phyloP scores from a whole-genome alignment of 1,139 yeast genomes.

The Tardiomyces depauwii region DNA sequence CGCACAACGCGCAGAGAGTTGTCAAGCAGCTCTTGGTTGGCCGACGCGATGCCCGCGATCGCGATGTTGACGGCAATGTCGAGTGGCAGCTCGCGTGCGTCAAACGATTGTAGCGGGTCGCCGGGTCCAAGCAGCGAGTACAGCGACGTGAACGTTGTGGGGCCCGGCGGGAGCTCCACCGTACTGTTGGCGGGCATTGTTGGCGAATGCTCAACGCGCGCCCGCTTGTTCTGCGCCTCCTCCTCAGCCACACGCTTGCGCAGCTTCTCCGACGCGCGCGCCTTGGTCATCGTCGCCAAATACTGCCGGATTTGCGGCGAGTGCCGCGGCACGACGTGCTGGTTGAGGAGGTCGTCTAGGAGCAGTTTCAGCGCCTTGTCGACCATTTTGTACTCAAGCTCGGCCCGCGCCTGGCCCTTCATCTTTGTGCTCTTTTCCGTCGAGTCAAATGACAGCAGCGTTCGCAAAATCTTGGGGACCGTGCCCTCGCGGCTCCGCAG shows the following conservation, averaged over 20 bases:
- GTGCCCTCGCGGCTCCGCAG: slow-evolving; percentile 24
- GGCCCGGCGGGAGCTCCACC: slow-evolving; percentile 20
- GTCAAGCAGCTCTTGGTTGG: slow-evolving; percentile 43
- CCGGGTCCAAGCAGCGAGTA: slow-evolving; percentile 54
- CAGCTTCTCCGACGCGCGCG: slow-evolving; percentile 20
- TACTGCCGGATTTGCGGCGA: slow-evolving; percentile 21
- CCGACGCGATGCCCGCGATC: slow-evolving; percentile 46
- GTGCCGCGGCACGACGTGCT: slow-evolving; percentile 16
- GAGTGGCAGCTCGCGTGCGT: slow-evolving; percentile 56
- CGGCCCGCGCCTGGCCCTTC: slow-evolving; percentile 13
- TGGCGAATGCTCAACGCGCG: slow-evolving; percentile 11
- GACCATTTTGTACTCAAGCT: slow-evolving; percentile 23
- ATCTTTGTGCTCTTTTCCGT: slow-evolving; percentile 13
- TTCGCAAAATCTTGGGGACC: slow-evolving; percentile 22
- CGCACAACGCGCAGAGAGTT: slow-evolving; percentile 59
- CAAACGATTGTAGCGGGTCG: slow-evolving; percentile 54
- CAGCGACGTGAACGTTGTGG: slow-evolving; percentile 23
- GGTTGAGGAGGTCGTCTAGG: slow-evolving; percentile 22
- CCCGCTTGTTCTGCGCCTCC: slow-evolving; percentile 12
- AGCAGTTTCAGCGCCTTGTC: slow-evolving; percentile 28
- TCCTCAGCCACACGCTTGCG: slow-evolving; percentile 14
- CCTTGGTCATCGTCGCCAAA: slow-evolving; percentile 19
- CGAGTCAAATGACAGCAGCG: slow-evolving; percentile 25
- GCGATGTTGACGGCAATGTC: slow-evolving; percentile 57
- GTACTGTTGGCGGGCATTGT: slow-evolving; percentile 16